These are phyloP conservation scores for Penicillium turbatum DNA, from an alignment of 495 filamentous ascomycete species.

Conservation along the genomic window DNA sequence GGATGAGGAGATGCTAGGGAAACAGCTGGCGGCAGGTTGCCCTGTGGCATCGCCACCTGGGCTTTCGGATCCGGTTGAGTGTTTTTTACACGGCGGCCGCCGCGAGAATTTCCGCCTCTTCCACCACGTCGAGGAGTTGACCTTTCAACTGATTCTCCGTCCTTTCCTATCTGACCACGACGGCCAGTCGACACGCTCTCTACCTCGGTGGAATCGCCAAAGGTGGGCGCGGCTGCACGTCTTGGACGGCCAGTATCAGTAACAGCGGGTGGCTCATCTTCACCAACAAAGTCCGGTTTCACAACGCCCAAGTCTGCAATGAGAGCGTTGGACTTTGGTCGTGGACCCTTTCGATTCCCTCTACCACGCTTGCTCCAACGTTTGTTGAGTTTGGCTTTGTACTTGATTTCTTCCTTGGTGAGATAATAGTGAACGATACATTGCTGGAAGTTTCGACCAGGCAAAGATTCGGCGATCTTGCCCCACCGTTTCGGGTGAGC, in stretches of 20 bases:
- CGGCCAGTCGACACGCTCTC: constrained; percentile 39
- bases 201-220: constrained; percentile 58
- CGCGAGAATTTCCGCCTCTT: constrained; percentile 39
- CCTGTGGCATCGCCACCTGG: constrained; percentile 22
- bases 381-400: constrained; percentile 75
- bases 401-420: constrained; percentile 80
- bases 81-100: constrained; percentile 34
- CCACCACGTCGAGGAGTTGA: constrained; percentile 46
- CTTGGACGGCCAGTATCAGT: constrained; percentile 67
- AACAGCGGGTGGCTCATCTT: constrained; percentile 49
- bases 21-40: constrained; percentile 20
- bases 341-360: constrained; percentile 45
- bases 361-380: constrained; percentile 63
- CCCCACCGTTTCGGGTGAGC: constrained; percentile 88
- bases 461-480: constrained; percentile 71
- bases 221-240: constrained; percentile 66
- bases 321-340: constrained; percentile 70
- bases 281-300: constrained; percentile 53
- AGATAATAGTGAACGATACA: constrained; percentile 96
- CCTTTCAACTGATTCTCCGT: constrained; percentile 56
- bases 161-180: constrained; percentile 42
- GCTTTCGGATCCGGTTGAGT: constrained; percentile 30
- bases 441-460: constrained; percentile 70
- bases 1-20: constrained; percentile 11
- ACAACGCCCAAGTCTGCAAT: constrained; percentile 66